phyloP scores from a whole-genome alignment of 345 rosid species.

The Salix arbutifolia region DNA sequence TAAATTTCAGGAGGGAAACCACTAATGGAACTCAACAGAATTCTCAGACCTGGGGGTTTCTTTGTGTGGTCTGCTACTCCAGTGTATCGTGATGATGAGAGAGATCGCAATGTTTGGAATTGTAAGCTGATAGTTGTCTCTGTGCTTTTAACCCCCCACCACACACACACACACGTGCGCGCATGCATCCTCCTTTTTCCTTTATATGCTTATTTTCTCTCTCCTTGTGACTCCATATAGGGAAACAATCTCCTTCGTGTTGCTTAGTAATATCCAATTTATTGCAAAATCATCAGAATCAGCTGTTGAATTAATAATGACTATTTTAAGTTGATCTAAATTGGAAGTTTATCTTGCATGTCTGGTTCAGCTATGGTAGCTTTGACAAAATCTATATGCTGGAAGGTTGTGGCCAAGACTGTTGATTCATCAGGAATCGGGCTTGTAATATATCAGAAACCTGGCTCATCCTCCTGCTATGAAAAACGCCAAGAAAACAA shows the following conservation, averaged over 20 bases:
- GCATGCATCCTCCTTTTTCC: background rate
- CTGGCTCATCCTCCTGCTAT: constrained; percentile 65
- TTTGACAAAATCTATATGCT: constrained; percentile 75
- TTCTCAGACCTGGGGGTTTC: constrained; percentile 93
- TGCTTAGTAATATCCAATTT: background rate
- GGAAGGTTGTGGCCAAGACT: constrained; percentile 66
- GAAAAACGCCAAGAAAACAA: constrained; percentile 39
- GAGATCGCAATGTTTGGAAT: constrained; percentile 66
- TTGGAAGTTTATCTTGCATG: background rate
- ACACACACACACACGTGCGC: no score
- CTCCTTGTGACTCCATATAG: no score
- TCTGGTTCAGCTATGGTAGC: constrained; percentile 65
- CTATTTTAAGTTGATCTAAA: constrained; percentile 9
- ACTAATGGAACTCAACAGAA: constrained; percentile 77
- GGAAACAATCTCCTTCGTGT: background rate
- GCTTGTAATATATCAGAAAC: constrained; percentile 78
- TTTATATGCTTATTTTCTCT: no score
- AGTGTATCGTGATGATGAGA: constrained; percentile 61
- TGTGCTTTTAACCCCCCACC: background rate
- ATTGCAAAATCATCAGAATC: background rate
- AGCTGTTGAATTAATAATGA: background rate
- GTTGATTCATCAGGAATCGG: constrained; percentile 66
- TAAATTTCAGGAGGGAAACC: constrained; percentile 83
- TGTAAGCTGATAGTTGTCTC: constrained; percentile 15
- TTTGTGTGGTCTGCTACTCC: constrained; percentile 97